These are phyloP conservation scores for Phaffomyces antillensis DNA, from an alignment of 805 yeast species.

Conservation along the genomic window DNA sequence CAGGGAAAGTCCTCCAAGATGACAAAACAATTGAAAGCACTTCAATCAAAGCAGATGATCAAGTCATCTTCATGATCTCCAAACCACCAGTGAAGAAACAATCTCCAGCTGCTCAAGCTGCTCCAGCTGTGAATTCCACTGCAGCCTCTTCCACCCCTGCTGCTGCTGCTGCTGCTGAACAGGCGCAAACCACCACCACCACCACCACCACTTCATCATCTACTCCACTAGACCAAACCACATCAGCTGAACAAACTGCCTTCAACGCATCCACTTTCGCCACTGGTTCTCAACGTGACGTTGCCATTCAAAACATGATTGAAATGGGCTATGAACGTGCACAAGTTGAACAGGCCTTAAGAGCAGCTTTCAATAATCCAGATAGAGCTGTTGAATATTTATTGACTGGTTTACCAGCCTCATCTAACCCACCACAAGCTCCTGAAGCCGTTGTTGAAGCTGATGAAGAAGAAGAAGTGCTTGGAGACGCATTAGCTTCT, in stretches of 20 bases:
- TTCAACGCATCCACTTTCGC: constrained; percentile 52
- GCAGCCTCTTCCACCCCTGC: constrained; percentile 19
- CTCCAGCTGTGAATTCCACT: constrained; percentile 5
- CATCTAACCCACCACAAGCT: constrained; percentile 17
- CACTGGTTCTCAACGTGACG: constrained; percentile 70
- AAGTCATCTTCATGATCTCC: constrained; percentile 87
- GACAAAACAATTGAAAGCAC: constrained; percentile 64
- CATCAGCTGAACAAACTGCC: constrained; percentile 10
- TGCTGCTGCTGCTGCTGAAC: constrained; percentile 19
- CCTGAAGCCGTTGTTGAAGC: constrained; percentile 23
- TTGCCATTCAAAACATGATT: constrained; percentile 74
- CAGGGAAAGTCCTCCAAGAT: constrained; percentile 78
- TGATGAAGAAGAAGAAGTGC: constrained; percentile 20
- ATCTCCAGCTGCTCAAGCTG: constrained; percentile 15
- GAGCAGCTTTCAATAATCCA: constrained; percentile 95
- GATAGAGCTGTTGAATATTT: constrained; percentile 96
- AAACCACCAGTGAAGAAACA: constrained; percentile 21
- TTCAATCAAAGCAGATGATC: constrained; percentile 77
- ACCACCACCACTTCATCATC: not conserved
- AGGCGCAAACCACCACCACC: not conserved
- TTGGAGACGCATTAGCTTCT: constrained; percentile 62
- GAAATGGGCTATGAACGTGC: constrained; percentile 93
- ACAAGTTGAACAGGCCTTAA: constrained; percentile 82
- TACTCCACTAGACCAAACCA: not conserved
- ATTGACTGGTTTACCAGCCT: constrained; percentile 77